Percentiles rank a stretch among this genome's conserved stretches.
phyloP scores from a whole-genome alignment of 2,329 filamentous ascomycete genomes.

The Neonectria ditissima region DNA sequence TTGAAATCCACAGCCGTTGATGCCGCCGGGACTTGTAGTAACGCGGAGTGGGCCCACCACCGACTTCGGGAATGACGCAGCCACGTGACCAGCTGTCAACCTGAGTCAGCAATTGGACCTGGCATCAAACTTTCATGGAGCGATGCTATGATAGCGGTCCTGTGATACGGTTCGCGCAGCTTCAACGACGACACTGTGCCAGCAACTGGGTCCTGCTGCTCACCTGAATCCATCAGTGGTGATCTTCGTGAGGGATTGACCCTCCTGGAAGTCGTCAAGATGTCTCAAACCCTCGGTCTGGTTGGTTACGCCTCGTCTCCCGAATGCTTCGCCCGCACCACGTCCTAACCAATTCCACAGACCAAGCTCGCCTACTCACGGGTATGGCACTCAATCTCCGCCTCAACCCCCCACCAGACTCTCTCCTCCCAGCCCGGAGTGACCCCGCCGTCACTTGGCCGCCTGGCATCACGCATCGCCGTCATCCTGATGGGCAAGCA shows the following conservation, averaged over 20 bases:
- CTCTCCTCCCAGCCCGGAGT: slow-evolving; percentile 69
- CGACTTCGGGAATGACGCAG: slow-evolving; percentile 35
- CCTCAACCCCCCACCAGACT: slow-evolving; percentile 71
- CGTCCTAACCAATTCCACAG: slow-evolving; percentile 58
- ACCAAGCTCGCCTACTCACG: slow-evolving; percentile 96
- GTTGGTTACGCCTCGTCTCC: slow-evolving; percentile 58
- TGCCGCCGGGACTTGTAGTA: slow-evolving; percentile 38
- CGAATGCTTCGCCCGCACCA: slow-evolving; percentile 20
- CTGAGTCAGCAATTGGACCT: slow-evolving; percentile 43
- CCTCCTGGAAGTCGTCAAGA: slow-evolving; percentile 54
- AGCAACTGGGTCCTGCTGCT: slow-evolving; percentile 27
- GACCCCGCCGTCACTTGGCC: slow-evolving; percentile 84
- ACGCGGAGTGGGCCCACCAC: slow-evolving; percentile 34
- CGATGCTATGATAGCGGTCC: slow-evolving; percentile 30
- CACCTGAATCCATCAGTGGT: slow-evolving; percentile 27
- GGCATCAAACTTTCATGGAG: slow-evolving; percentile 46
- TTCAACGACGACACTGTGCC: slow-evolving; percentile 32
- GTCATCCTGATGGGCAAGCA: slow-evolving; percentile 96
- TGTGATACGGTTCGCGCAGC: slow-evolving; percentile 37
- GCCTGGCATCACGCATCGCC: slow-evolving; percentile 89
- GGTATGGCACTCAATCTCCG: slow-evolving; percentile 90
- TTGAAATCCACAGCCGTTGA: slow-evolving; percentile 50
- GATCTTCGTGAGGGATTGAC: slow-evolving; percentile 32
- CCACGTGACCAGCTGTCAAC: slow-evolving; percentile 37
- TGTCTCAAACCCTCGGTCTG: slow-evolving; percentile 84